These are phyloP conservation scores for Paecilomyces variotii DNA, from an alignment of 2,329 filamentous ascomycete genomes.

Conservation along the genomic window DNA sequence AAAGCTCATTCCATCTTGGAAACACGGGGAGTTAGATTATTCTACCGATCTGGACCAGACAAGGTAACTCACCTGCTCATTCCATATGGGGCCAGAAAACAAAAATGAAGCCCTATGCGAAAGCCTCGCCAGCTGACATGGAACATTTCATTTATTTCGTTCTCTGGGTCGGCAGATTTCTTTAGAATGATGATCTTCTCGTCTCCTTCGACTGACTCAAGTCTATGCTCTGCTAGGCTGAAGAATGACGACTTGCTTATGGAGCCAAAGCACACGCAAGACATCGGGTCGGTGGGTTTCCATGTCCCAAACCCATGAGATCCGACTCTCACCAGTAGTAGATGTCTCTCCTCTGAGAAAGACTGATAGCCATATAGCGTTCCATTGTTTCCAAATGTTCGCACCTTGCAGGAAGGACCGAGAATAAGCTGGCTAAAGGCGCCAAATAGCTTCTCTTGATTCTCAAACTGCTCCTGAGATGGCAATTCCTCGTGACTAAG, in stretches of 20 bases:
- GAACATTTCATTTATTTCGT: slow-evolving; percentile 55
- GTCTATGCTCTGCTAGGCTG: slow-evolving; percentile 46
- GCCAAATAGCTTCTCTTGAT: neutral
- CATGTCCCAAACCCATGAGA: slow-evolving; percentile 59
- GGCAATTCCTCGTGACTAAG: neutral
- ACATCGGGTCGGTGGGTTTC: slow-evolving; percentile 54
- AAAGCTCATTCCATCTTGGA: slow-evolving; percentile 28
- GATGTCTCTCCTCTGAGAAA: neutral
- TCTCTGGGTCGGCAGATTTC: slow-evolving; percentile 40
- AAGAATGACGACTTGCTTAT: slow-evolving; percentile 57
- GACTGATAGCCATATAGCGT: neutral
- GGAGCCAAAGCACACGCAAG: slow-evolving; percentile 57
- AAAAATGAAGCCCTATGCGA: neutral
- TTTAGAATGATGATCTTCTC: slow-evolving; percentile 46
- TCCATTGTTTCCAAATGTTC: neutral
- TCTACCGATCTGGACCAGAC: neutral
- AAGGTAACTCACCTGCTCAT: neutral
- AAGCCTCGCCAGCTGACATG: slow-evolving; percentile 49
- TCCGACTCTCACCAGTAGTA: slow-evolving; percentile 52
- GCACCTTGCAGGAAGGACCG: neutral
- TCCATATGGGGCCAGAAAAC: neutral
- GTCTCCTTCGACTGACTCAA: slow-evolving; percentile 38
- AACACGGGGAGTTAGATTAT: slow-evolving; percentile 18
- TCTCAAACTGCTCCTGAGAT: neutral
- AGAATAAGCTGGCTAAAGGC: neutral